These are phyloP conservation scores for Pezicula radicicola DNA, from an alignment of 2,329 filamentous ascomycete species.

Conservation along the genomic window DNA sequence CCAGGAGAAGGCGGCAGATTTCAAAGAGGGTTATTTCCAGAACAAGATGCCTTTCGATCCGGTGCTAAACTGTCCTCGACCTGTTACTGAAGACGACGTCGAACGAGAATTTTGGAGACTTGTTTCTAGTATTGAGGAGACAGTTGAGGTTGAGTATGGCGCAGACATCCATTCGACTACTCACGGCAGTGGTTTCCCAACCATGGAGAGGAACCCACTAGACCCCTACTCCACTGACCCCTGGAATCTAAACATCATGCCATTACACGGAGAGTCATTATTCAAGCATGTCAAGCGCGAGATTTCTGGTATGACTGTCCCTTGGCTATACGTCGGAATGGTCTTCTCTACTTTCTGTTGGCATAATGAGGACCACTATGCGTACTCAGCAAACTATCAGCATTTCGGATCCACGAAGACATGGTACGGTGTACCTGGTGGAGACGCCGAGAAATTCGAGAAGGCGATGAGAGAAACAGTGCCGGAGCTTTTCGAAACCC, in stretches of 20 bases:
- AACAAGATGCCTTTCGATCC: constrained; percentile 87
- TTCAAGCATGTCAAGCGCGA: constrained; percentile 98
- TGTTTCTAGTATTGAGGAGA: constrained; percentile 90
- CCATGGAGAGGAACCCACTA: constrained; percentile 83
- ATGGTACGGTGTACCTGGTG: constrained; percentile 96
- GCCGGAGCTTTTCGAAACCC: constrained; percentile 93
- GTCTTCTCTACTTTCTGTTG: constrained; percentile 99
- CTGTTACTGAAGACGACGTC: constrained; percentile 90
- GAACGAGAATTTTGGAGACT: constrained; percentile 96
- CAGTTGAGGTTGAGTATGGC: constrained; percentile 96
- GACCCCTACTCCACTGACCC: constrained; percentile 85
- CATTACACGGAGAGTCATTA: constrained; percentile 84
- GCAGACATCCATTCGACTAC: constrained; percentile 98
- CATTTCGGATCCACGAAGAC: constrained; percentile 98
- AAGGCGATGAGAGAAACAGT: constrained; percentile 92
- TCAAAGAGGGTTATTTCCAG: constrained; percentile 92
- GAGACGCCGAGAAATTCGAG: constrained; percentile 93
- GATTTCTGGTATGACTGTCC: constrained; percentile 98
- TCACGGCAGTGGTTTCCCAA: constrained; percentile 95
- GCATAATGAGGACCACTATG: constrained; percentile 98
- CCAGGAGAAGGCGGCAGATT: constrained; percentile 91
- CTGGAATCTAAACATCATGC: constrained; percentile 94
- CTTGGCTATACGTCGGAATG: constrained; percentile 99
- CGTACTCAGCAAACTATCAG: constrained; percentile 97
- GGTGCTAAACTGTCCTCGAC: constrained; percentile 73